Conservation (phyloP, 129 eudicot species). For the Pseudognaphalium luteoalbum region DNA sequence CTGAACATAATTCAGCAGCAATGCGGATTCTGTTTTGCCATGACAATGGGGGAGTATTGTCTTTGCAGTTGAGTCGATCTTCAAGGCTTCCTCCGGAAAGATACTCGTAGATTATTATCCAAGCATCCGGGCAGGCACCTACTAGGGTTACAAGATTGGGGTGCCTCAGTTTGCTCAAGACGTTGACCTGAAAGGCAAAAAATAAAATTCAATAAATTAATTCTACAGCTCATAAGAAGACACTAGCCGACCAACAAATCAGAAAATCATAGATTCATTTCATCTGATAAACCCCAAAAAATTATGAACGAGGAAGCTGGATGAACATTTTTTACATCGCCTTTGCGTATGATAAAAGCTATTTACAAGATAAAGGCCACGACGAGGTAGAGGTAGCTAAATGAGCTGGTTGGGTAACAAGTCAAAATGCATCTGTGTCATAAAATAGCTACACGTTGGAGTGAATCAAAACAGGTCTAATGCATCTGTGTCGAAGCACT, state of each 20-base stretch:
- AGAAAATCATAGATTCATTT: too few relatives aligned
- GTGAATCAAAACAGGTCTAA: too few relatives aligned
- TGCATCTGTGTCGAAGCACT: too few relatives aligned
- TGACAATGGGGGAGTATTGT: conserved; percentile 76
- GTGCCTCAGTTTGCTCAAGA: conserved; percentile 86
- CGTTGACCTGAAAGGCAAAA: conserved; percentile 55
- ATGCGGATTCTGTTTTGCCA: conserved; percentile 90
- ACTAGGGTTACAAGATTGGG: conserved; percentile 83
- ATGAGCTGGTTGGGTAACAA: neutral
- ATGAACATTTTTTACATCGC: too few relatives aligned
- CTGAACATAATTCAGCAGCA: conserved; percentile 94
- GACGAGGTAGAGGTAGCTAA: too few relatives aligned
- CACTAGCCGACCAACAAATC: neutral
- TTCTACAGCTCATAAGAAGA: neutral
- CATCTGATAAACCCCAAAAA: too few relatives aligned
- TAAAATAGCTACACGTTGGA: too few relatives aligned
- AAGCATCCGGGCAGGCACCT: conserved; percentile 81
- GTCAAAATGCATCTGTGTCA: too few relatives aligned
- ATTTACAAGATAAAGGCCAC: too few relatives aligned
- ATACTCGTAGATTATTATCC: conserved; percentile 78
- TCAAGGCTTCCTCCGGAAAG: conserved; percentile 87
- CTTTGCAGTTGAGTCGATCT: conserved; percentile 84
- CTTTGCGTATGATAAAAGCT: too few relatives aligned
- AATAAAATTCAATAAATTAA: conserved; percentile 11
- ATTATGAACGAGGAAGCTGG: too few relatives aligned